phyloP scores from a whole-genome alignment of 345 rosid species.

The Raphanus sativus region DNA sequence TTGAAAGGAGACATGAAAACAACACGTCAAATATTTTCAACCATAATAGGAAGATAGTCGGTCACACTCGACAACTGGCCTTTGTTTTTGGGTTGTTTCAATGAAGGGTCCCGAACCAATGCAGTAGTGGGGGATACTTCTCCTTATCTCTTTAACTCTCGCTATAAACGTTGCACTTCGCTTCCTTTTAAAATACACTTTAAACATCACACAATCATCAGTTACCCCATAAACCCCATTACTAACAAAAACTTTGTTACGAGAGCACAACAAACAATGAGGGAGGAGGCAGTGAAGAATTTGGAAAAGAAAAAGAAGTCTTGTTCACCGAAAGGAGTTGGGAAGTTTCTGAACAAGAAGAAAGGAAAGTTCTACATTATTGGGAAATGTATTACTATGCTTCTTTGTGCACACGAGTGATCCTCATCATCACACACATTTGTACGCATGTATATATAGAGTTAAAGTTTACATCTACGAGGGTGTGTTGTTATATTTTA shows the following conservation, averaged over 20 bases:
- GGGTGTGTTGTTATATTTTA: background rate
- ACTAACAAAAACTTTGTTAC: background rate
- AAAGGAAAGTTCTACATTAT: slow-evolving; percentile 39
- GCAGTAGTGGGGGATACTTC: slow-evolving; percentile 15
- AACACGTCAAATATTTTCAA: slow-evolving; percentile 33
- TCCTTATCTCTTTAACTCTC: slow-evolving; percentile 30
- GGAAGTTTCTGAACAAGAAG: slow-evolving; percentile 28
- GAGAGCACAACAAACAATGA: slow-evolving; percentile 11
- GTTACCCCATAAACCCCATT: background rate
- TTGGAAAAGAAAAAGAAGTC: slow-evolving; percentile 22
- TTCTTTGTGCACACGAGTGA: slow-evolving; percentile 38
- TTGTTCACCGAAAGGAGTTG: slow-evolving; percentile 30
- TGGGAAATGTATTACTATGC: slow-evolving; percentile 42
- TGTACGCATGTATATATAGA: background rate
- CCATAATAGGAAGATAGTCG: slow-evolving; percentile 31
- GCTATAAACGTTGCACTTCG: background rate
- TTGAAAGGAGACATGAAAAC: slow-evolving; percentile 32
- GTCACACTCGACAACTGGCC: slow-evolving; percentile 35
- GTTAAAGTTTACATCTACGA: background rate
- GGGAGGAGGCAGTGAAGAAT: slow-evolving; percentile 7
- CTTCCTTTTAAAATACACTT: slow-evolving; percentile 22
- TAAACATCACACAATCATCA: slow-evolving; percentile 17
- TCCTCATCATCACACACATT: slow-evolving; percentile 6
- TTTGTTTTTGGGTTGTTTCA: slow-evolving; percentile 31
- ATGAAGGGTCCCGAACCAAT: slow-evolving; percentile 31